Conservation (phyloP, 1,284 basidiomycete species). For the Marasmius sp. region DNA sequence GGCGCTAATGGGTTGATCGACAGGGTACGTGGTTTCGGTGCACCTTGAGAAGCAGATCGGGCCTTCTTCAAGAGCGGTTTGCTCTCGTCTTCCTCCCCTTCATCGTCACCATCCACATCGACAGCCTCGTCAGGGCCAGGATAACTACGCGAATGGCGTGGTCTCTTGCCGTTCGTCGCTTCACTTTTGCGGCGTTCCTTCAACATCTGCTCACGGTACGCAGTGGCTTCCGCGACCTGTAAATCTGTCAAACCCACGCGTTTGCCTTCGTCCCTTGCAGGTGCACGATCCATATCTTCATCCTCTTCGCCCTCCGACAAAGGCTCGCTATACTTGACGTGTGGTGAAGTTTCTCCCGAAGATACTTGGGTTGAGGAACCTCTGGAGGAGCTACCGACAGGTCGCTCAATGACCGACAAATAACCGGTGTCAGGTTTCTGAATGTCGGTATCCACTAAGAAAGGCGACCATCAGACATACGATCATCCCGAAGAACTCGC, state of each 20-base stretch:
- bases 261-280: slow-evolving; percentile 77
- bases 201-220: slow-evolving; percentile 78
- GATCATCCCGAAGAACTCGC: neutral
- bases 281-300: slow-evolving; percentile 64
- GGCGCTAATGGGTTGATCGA: slow-evolving; percentile 86
- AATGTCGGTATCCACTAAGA: slow-evolving; percentile 88
- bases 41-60: slow-evolving; percentile 16
- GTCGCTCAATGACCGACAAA: slow-evolving; percentile 80
- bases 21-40: slow-evolving; percentile 42
- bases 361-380: slow-evolving; percentile 45
- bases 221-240: slow-evolving; percentile 77
- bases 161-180: slow-evolving; percentile 17
- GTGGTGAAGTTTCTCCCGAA: slow-evolving; percentile 35
- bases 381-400: slow-evolving; percentile 44
- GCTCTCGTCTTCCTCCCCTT: slow-evolving; percentile 37
- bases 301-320: slow-evolving; percentile 91
- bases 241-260: slow-evolving; percentile 73
- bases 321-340: slow-evolving; percentile 74
- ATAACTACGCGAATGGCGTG: slow-evolving; percentile 9
- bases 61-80: slow-evolving; percentile 36
- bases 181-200: slow-evolving; percentile 46
- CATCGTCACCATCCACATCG: slow-evolving; percentile 22
- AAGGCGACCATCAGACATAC: no score
- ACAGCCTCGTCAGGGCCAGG: slow-evolving; percentile 25
- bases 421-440: slow-evolving; percentile 83